Evolutionary conservation across 176 grass and related monocot genomes (phyloP).

Genomic region (Alloteropsis semialata): DNA sequence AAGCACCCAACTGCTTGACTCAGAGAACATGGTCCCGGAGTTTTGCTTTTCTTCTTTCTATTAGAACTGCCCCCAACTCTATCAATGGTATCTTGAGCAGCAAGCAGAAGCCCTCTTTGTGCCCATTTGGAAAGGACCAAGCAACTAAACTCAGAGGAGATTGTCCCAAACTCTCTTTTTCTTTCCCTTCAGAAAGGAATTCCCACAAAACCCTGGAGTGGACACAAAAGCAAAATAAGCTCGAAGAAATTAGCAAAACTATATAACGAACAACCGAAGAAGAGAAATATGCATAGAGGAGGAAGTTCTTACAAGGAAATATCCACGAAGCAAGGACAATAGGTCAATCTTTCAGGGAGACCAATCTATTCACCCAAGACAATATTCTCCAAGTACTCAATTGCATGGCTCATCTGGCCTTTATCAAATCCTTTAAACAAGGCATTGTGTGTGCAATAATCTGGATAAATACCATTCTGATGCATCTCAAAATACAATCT

Average conservation of each 20-base stretch:
- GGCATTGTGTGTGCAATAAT: constrained; percentile 46
- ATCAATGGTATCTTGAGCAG: not conserved
- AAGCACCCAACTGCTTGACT: constrained; percentile 14
- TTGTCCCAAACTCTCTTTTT: not conserved
- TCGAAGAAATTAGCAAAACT: constrained; percentile 27
- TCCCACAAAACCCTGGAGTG: constrained; percentile 10
- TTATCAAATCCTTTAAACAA: constrained; percentile 67
- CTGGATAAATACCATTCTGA: constrained; percentile 60
- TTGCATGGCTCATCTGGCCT: constrained; percentile 37
- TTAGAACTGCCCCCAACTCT: not conserved
- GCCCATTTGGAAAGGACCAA: constrained; percentile 20
- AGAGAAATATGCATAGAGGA: constrained; percentile 24
- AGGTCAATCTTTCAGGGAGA: constrained; percentile 27
- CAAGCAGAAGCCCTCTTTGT: constrained; percentile 28
- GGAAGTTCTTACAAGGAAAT: constrained; percentile 28
- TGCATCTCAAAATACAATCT: constrained; percentile 68
- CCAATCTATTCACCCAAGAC: constrained; percentile 50
- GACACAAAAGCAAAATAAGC: constrained; percentile 36
- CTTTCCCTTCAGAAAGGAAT: not conserved
- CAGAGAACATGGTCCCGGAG: not conserved
- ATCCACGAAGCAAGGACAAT: not conserved
- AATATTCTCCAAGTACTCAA: constrained; percentile 66
- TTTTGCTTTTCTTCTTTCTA: not conserved
- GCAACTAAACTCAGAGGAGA: constrained; percentile 17
- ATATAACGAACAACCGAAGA: not conserved